These are phyloP conservation scores for Xylaria sp. DNA, from an alignment of 2,329 filamentous ascomycete genomes.

Conservation along the genomic window DNA sequence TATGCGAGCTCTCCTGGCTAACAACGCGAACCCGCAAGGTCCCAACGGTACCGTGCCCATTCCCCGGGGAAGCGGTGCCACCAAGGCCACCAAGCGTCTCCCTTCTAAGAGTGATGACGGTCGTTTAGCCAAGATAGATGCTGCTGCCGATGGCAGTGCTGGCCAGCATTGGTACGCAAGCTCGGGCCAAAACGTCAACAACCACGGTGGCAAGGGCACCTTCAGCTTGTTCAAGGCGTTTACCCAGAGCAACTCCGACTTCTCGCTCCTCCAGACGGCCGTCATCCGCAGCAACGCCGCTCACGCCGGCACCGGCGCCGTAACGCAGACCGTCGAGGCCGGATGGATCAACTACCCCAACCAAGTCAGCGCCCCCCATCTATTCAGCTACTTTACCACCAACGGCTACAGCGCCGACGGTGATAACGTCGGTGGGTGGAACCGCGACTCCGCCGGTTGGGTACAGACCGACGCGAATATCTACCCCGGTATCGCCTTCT, in stretches of 20 bases:
- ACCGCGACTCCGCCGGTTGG: constrained; percentile 33
- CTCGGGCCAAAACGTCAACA: constrained; percentile 32
- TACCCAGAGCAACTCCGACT: constrained; percentile 26
- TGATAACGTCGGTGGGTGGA: constrained; percentile 39
- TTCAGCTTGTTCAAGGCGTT: constrained; percentile 38
- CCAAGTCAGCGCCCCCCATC: constrained; percentile 31
- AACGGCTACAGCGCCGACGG: constrained; percentile 33
- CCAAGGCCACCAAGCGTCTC: constrained; percentile 28
- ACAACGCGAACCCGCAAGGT: constrained; percentile 24
- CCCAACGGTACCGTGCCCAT: constrained; percentile 38
- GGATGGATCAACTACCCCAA: constrained; percentile 39
- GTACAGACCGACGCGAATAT: constrained; percentile 32
- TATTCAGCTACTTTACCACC: constrained; percentile 40
- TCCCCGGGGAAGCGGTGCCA: constrained; percentile 10
- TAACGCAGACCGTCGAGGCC: constrained; percentile 36
- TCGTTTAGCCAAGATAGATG: not conserved
- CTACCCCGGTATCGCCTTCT: constrained; percentile 36
- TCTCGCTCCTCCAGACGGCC: constrained; percentile 39
- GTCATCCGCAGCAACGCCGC: constrained; percentile 30
- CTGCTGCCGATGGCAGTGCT: constrained; percentile 15
- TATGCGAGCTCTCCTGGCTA: constrained; percentile 15
- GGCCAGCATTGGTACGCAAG: constrained; percentile 39
- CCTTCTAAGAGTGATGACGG: constrained; percentile 21
- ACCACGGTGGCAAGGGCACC: constrained; percentile 35
- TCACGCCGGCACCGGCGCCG: constrained; percentile 14